These are phyloP conservation scores for Rhododendron molle DNA, from an alignment of 148 eudicot genomes.

Conservation along the genomic window DNA sequence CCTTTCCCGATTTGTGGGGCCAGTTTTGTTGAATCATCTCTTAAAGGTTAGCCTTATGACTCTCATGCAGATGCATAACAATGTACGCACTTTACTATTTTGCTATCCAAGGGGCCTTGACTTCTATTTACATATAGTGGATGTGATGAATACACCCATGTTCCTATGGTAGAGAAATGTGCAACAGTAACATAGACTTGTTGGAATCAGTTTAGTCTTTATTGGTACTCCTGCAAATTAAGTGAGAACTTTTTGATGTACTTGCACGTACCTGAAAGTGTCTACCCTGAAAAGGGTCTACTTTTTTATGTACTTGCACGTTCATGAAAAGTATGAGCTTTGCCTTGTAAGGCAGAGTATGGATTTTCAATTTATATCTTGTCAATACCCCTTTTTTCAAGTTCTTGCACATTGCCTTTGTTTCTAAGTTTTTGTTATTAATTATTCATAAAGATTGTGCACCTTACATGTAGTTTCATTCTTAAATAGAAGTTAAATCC, in stretches of 20 bases:
- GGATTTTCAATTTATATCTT: background rate
- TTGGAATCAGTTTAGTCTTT: background rate
- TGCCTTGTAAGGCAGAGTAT: background rate
- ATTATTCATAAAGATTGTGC: background rate
- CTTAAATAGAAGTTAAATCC: background rate
- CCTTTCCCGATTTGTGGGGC: conserved; percentile 62
- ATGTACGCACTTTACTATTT: conserved; percentile 14
- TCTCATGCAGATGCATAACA: background rate
- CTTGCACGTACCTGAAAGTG: background rate
- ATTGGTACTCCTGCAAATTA: background rate
- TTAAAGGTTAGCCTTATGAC: conserved; percentile 30
- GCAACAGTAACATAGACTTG: background rate
- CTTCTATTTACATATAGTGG: background rate
- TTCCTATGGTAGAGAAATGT: background rate
- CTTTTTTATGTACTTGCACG: no score
- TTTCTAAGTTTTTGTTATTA: background rate
- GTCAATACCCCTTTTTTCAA: background rate
- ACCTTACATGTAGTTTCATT: background rate
- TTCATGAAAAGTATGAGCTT: background rate
- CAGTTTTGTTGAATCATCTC: conserved; percentile 47
- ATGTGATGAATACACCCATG: background rate
- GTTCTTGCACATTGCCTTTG: background rate
- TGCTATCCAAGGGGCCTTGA: background rate
- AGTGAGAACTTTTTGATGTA: background rate
- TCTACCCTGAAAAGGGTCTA: background rate